A percentile compares a stretch with the other conserved stretches of the same genome.
phyloP scores from a whole-genome alignment of 2,329 filamentous ascomycete species.

The Madurella fahalii region DNA sequence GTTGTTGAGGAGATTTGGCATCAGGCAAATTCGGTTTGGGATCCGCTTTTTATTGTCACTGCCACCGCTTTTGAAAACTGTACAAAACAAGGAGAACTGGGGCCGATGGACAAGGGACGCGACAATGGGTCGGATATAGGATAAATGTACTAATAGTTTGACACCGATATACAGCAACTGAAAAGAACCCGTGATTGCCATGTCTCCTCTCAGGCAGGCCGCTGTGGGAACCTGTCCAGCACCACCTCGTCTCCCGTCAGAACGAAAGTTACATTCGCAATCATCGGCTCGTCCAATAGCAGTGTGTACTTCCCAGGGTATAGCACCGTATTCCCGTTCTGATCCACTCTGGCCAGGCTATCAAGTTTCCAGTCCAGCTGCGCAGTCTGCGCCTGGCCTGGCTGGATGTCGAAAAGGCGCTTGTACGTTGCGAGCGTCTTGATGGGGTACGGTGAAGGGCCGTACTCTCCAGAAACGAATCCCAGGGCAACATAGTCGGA shows the following conservation, averaged over 20 bases:
- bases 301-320: conserved; percentile 51
- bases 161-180: no score
- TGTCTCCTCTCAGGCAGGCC: not conserved
- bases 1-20: not conserved
- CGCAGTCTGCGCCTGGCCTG: conserved; percentile 34
- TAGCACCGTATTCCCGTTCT: conserved; percentile 46
- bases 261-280: conserved; percentile 40
- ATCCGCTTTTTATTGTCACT: no score
- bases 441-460: conserved; percentile 47
- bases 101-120: no score
- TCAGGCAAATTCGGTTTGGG: not conserved
- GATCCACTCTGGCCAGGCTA: conserved; percentile 46
- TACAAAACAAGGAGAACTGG: no score
- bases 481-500: conserved; percentile 52
- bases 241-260: conserved; percentile 41
- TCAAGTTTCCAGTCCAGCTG: conserved; percentile 44
- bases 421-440: conserved; percentile 51
- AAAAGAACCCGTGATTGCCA: no score
- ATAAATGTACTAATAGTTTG: no score
- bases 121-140: no score
- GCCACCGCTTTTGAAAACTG: no score
- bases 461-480: conserved; percentile 44
- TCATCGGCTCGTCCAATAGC: conserved; percentile 41
- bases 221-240: conserved; percentile 35
- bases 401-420: conserved; percentile 38